A percentile compares a stretch with the other conserved stretches of the same genome.
Evolutionary conservation across 2,329 filamentous ascomycete genomes (phyloP).

Genomic region (Neofusicoccum parvum): DNA sequence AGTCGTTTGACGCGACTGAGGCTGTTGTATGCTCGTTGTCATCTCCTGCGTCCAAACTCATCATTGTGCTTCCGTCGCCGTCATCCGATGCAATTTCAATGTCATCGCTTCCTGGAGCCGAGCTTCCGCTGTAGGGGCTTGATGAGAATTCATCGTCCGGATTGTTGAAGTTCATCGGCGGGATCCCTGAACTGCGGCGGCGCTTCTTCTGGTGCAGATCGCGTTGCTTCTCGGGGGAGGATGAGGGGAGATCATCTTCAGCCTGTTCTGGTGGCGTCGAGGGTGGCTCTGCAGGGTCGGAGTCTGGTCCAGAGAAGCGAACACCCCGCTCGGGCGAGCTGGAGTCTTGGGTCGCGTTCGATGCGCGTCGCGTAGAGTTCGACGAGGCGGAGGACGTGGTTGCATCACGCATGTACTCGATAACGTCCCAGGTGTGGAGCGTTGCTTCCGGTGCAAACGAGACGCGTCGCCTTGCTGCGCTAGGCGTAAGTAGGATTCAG

Average conservation of each 20-base stretch:
- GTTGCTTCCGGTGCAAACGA: conserved; percentile 98
- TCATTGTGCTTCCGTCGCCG: conserved; percentile 76
- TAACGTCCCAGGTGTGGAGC: conserved; percentile 92
- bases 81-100: conserved; percentile 62
- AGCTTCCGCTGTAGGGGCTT: conserved; percentile 69
- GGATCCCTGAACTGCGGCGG: conserved; percentile 66
- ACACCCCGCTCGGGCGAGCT: conserved; percentile 27
- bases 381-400: conserved; percentile 73
- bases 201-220: conserved; percentile 64
- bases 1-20: conserved; percentile 60
- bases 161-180: conserved; percentile 65
- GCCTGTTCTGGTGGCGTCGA: conserved; percentile 65
- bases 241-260: conserved; percentile 58
- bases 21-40: conserved; percentile 69
- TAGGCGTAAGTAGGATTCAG: conserved; percentile 13
- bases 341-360: conserved; percentile 53
- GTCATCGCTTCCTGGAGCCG: conserved; percentile 46
- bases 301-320: conserved; percentile 34
- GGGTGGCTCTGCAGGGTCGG: conserved; percentile 58
- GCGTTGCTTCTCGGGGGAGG: conserved; percentile 67
- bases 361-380: conserved; percentile 74
- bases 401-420: conserved; percentile 85
- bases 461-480: conserved; percentile 77
- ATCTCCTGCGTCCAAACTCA: conserved; percentile 72
- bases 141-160: conserved; percentile 70